Percentiles rank a stretch among this genome's conserved stretches.
phyloP scores from a whole-genome alignment of 75 land plant species.

The Picea glauca region DNA sequence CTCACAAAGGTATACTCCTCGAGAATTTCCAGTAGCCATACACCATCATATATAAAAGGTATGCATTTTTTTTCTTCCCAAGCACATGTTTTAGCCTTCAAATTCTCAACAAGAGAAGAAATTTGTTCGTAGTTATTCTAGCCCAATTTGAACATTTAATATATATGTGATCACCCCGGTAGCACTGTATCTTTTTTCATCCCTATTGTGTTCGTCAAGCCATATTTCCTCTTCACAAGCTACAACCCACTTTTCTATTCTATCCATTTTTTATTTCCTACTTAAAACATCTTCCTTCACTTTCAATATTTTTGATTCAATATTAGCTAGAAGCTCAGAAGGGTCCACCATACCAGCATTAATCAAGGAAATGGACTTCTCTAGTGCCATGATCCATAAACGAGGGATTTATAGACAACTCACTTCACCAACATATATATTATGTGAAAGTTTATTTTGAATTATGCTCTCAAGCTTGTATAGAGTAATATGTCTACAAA shows the following conservation, averaged over 20 bases:
- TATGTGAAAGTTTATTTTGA: too few relatives aligned
- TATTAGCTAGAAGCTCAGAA: slow-evolving; percentile 54
- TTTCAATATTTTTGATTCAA: slow-evolving; percentile 57
- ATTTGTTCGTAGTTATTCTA: slow-evolving; percentile 49
- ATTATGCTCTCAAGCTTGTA: too few relatives aligned
- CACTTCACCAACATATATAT: too few relatives aligned
- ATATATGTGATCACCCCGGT: slow-evolving; percentile 62
- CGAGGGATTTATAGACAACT: too few relatives aligned
- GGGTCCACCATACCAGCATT: slow-evolving; percentile 38
- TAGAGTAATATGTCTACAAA: too few relatives aligned
- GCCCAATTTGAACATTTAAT: slow-evolving; percentile 76
- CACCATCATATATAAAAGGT: slow-evolving; percentile 70
- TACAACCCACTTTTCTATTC: slow-evolving; percentile 63
- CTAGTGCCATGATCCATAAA: too few relatives aligned
- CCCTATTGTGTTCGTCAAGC: slow-evolving; percentile 83
- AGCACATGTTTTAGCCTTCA: slow-evolving; percentile 40
- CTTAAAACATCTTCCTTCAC: slow-evolving; percentile 56
- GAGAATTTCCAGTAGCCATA: slow-evolving; percentile 32
- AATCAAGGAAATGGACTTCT: too few relatives aligned
- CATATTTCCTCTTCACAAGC: slow-evolving; percentile 84
- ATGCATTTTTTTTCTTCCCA: slow-evolving; percentile 66
- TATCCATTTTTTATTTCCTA: slow-evolving; percentile 78
- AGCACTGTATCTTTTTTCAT: slow-evolving; percentile 64
- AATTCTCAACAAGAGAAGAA: slow-evolving; percentile 65
- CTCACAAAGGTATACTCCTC: slow-evolving; percentile 45